Conservation (phyloP, 805 yeast genomes). For the Yarrowia sp. region DNA sequence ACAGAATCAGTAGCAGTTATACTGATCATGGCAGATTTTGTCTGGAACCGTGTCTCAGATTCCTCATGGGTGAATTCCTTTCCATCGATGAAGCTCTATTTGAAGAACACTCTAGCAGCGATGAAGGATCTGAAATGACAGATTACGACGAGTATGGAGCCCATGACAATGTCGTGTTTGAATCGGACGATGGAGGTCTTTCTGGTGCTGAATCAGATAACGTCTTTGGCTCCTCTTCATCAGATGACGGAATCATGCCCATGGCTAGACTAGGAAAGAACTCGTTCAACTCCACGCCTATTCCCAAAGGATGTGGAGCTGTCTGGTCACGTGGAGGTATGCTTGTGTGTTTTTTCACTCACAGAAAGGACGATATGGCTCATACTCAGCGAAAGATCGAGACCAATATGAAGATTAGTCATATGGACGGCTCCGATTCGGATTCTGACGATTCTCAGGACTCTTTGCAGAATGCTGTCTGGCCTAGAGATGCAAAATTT, state of each 20-base stretch:
- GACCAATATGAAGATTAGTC: conserved; percentile 23
- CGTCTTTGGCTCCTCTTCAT: conserved; percentile 39
- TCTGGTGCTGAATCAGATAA: conserved; percentile 46
- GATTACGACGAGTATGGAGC: conserved; percentile 47
- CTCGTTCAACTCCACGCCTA: conserved; percentile 77
- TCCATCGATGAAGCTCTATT: conserved; percentile 25
- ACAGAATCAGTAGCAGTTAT: conserved; percentile 63
- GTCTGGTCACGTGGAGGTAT: conserved; percentile 82
- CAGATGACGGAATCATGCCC: conserved; percentile 34
- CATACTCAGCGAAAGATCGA: conserved; percentile 47
- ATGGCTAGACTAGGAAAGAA: conserved; percentile 7
- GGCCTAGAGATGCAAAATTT: conserved; percentile 27
- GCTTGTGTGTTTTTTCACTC: conserved; percentile 80
- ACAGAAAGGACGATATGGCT: conserved; percentile 50
- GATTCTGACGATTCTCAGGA: conserved; percentile 36
- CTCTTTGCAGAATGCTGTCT: conserved; percentile 17
- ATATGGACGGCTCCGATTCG: conserved; percentile 39
- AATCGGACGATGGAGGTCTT: conserved; percentile 47
- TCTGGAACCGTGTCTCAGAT: conserved; percentile 79
- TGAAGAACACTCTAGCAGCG: conserved; percentile 10
- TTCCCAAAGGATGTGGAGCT: conserved; percentile 94
- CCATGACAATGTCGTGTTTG: conserved; percentile 43
- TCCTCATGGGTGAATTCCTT: conserved; percentile 64
- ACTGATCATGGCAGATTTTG: conserved; percentile 69
- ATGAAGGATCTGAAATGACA: conserved; percentile 52